Evolutionary conservation across 1,284 basidiomycete genomes (phyloP), one percentile per base, ranked within the genome.

Genomic region (Uromyces viciae-fabae): DNA sequence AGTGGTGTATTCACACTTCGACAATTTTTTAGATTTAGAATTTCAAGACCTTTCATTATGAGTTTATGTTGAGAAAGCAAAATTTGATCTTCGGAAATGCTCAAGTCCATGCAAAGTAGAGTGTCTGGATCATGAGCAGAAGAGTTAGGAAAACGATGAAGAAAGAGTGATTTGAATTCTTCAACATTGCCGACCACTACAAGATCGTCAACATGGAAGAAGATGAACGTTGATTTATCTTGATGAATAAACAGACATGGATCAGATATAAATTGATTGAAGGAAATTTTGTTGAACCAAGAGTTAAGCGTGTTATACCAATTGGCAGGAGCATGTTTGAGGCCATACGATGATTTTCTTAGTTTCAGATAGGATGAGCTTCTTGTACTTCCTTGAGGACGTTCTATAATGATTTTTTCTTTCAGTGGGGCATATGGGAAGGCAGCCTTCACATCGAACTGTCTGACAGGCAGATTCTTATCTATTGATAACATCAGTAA

Each of bases 401-500:
- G 83, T 31, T 83, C 80, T 84, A 87, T 85, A 82, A 86, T 88
- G 38, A 88, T 84, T 0, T 85, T 84, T 68, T 88, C 87, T 0
- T 88, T 84, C 8, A 62, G 7, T 28, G 60, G 60, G 19, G 60
- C 60, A 31, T 17, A 62, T 62, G 36, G 36, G 36, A 0, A 89
- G 0, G 87, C 87, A 0, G 83, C 83, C 33, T 87, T 87, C 68
- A 89, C 84, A 82, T 89, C 86, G 28, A 88, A 85, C 52, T 87
- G 86, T 54, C 87, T 31, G 5, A 33, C 5, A 3, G 36, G 62
- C 19, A 40, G 31, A 40, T 4, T 4, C 5, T 4, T 64, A 4
- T 64, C 62, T 7, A 54, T 54, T 19, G 15, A 19, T n/a, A 54
- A 17, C 5, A 54, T 3, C 4, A 54, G 17, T 4, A 54, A 25